Base-by-base conservation (phyloP, 371 early-diverging fungal genomes). In the Apophysomyces elegans region DNA sequence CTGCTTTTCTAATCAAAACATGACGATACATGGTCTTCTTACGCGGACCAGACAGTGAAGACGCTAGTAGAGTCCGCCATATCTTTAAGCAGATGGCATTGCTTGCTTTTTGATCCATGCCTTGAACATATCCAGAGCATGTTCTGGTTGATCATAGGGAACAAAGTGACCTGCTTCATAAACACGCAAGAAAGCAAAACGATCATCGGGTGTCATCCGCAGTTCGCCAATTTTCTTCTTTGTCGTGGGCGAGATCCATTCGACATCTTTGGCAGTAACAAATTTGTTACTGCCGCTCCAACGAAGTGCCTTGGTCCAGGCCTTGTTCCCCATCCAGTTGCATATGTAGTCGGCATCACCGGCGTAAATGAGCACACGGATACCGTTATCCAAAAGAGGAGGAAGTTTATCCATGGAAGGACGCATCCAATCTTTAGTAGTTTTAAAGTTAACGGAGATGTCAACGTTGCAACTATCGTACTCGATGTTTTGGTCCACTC, bases 301-400 rank as follows among this genome's bases (percentile, higher is more conserved):
- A 41, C 87, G 87, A 58, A 98, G 79, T 18, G 79, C 87, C 43
- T 88, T 63, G 7, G 92, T 80, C 95, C 95, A 96, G 2, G 94
- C 96, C 84, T 93, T 93, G 87, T 95, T 96, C 58, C 96, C 96
- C 71, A 92, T 88, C 95, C 95, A 96, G 77, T 94, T 94, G 84
- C 95, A 93, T 57, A 92, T 91, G 67, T 83, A 92, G 71, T 93
- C 93, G 4, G 91, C 91, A 68, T 92, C 88, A 60, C 98, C 98
- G 67, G 95, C 93, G 77, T 96, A 97, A 59, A 97, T 75, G 63
- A 97, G 78, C 13, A 96, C 85, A 14, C 86, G 81, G 72, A 96
- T 84, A 47, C 91, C 91, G 57, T 85, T 87, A 61, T 93, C 92
- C 58, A 97, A 86, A 57, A 96, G 76, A 7, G 80, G 81, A 5